phyloP scores from a whole-genome alignment of 768 basidiomycete species.

The Termitomyces sp. region DNA sequence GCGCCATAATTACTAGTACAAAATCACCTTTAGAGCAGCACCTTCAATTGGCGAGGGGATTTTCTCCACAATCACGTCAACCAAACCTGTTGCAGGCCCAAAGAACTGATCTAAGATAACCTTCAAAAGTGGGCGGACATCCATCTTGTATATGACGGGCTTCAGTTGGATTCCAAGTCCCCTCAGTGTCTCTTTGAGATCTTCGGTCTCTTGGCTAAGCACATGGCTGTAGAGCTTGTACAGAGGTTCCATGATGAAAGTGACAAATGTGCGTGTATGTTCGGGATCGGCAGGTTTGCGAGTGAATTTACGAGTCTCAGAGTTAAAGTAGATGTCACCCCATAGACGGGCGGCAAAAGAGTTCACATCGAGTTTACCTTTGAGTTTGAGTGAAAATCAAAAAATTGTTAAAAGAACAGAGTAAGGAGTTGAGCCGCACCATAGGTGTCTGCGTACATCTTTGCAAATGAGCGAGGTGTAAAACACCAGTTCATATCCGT shows the following conservation, averaged over 20 bases:
- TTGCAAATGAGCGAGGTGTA: conserved; percentile 88
- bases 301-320: conserved; percentile 81
- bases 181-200: conserved; percentile 72
- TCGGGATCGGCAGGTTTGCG: conserved; percentile 81
- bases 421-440: conserved; percentile 38
- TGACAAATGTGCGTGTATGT: conserved; percentile 80
- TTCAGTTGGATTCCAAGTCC: conserved; percentile 82
- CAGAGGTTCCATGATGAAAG: conserved; percentile 93
- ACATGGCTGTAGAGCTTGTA: conserved; percentile 98
- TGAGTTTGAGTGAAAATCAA: conserved; percentile 18
- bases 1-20: background rate
- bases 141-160: conserved; percentile 97
- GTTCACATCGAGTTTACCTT: conserved; percentile 75
- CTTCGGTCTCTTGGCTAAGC: conserved; percentile 90
- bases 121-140: conserved; percentile 90
- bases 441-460: conserved; percentile 93
- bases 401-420: background rate
- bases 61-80: conserved; percentile 89
- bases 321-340: conserved; percentile 96
- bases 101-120: conserved; percentile 96
- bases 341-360: conserved; percentile 89
- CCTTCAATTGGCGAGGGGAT: conserved; percentile 76
- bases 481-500: conserved; percentile 99
- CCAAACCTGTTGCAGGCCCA: conserved; percentile 80
- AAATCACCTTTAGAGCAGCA: conserved; percentile 52